Evolutionary conservation across 78 protist species (phyloP).

Genomic region (Blattamonas nauphoetae): DNA sequence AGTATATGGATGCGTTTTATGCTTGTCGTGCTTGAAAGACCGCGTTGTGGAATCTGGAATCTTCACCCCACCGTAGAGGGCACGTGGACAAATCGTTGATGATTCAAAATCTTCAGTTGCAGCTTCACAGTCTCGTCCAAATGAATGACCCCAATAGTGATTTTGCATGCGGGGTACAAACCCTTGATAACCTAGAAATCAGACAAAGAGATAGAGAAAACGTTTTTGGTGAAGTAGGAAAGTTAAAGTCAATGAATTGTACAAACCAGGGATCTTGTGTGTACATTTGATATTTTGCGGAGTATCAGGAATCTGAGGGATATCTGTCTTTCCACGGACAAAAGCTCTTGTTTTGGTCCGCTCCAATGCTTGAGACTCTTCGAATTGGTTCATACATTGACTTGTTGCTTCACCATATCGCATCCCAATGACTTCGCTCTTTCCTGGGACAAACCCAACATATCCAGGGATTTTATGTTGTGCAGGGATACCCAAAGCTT

Average conservation of each 20-base stretch:
- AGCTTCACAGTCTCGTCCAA: background rate
- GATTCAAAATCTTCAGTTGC: background rate
- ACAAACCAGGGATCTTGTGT: background rate
- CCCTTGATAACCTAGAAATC: background rate
- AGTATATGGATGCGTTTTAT: background rate
- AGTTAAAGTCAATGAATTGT: background rate
- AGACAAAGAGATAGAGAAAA: background rate
- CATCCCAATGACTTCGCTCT: background rate
- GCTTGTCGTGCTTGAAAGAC: background rate
- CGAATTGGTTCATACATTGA: background rate
- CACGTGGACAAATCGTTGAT: background rate
- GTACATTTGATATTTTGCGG: background rate
- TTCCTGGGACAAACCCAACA: background rate
- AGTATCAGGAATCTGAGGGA: background rate
- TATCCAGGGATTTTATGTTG: background rate
- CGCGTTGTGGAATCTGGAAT: background rate
- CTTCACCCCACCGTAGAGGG: background rate
- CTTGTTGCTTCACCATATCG: background rate
- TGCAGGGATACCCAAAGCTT: background rate
- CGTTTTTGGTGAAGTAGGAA: too few relatives aligned
- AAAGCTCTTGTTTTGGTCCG: background rate
- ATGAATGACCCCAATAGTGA: background rate
- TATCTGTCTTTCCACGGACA: background rate
- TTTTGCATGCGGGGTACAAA: background rate
- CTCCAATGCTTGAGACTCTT: background rate